Percentiles rank a stretch among this genome's conserved stretches.
phyloP scores from a whole-genome alignment of 23 red algal species.

The Gracilariopsis chorda region DNA sequence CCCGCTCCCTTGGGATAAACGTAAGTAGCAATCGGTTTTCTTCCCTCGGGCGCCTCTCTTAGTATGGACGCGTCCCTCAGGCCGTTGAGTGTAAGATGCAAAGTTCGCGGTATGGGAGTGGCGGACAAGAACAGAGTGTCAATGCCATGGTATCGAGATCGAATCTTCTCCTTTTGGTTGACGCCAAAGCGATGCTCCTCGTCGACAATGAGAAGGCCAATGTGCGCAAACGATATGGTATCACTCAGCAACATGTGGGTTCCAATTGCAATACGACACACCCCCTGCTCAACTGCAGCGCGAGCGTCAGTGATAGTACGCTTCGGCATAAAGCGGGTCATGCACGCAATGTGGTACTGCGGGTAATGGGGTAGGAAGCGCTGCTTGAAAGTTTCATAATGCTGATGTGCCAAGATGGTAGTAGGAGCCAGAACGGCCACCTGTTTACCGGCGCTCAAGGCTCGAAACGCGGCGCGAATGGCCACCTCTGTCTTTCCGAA shows the following conservation, averaged over 20 bases:
- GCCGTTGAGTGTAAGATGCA: conserved; percentile 85
- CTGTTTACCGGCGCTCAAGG: conserved; percentile 64
- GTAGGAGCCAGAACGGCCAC: conserved; percentile 93
- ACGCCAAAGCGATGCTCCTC: conserved; percentile 99
- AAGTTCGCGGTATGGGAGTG: conserved; percentile 95
- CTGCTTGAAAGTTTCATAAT: conserved; percentile 73
- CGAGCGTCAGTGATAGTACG: conserved; percentile 5
- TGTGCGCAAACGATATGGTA: conserved; percentile 38
- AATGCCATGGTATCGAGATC: conserved; percentile 43
- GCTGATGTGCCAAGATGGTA: conserved; percentile 92
- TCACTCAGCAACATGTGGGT: conserved; percentile 87
- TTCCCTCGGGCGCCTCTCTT: conserved; percentile 54
- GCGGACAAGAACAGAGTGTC: conserved; percentile 87
- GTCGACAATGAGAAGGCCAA: conserved; percentile 88
- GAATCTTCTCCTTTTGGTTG: conserved; percentile 94
- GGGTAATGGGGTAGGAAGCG: conserved; percentile 15
- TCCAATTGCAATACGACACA: conserved; percentile 73
- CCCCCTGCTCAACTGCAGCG: conserved; percentile 34
- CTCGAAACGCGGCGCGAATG: conserved; percentile 76
- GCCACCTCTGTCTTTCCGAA: conserved; percentile 99
- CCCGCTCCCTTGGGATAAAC: conserved; percentile 40
- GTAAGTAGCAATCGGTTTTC: conserved; percentile 75
- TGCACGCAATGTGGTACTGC: neutral
- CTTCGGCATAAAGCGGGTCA: conserved; percentile 53
- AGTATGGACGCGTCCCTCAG: conserved; percentile 88